phyloP scores from a whole-genome alignment of 1,284 basidiomycete genomes.

The Sphagnurus paluster region DNA sequence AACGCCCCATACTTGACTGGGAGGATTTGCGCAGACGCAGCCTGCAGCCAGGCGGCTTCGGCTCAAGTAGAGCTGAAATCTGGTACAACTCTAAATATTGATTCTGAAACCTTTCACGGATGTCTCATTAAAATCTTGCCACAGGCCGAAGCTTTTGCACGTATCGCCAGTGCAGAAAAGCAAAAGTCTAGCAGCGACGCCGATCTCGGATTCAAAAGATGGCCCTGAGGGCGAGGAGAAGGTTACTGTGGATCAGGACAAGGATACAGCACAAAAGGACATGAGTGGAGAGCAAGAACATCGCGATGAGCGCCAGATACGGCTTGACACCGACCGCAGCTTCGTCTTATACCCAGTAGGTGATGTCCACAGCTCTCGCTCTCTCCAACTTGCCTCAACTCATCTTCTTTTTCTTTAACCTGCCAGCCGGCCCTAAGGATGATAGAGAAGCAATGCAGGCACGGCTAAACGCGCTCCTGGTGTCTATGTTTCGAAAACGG shows the following conservation, averaged over 20 bases:
- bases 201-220: too few relatives aligned
- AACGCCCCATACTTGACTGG: constrained; percentile 40
- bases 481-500: constrained; percentile 72
- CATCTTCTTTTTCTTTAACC: constrained; percentile 15
- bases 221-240: neutral
- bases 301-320: constrained; percentile 81
- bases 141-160: constrained; percentile 52
- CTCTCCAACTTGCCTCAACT: constrained; percentile 2
- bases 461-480: constrained; percentile 75
- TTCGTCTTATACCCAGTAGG: constrained; percentile 89
- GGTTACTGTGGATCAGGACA: constrained; percentile 10
- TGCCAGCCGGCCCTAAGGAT: constrained; percentile 26
- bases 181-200: neutral
- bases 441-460: constrained; percentile 56
- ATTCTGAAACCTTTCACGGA: neutral
- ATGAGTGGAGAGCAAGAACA: too few relatives aligned
- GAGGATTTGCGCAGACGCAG: constrained; percentile 46
- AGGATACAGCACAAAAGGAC: constrained; percentile 5
- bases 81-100: constrained; percentile 49
- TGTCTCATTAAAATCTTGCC: neutral
- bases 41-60: constrained; percentile 63
- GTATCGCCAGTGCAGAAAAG: constrained; percentile 19
- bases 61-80: constrained; percentile 49
- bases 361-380: constrained; percentile 37
- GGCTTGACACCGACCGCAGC: constrained; percentile 84